Base-by-base conservation (phyloP, 2,329 filamentous ascomycete species). In the Fusarium falciforme region DNA sequence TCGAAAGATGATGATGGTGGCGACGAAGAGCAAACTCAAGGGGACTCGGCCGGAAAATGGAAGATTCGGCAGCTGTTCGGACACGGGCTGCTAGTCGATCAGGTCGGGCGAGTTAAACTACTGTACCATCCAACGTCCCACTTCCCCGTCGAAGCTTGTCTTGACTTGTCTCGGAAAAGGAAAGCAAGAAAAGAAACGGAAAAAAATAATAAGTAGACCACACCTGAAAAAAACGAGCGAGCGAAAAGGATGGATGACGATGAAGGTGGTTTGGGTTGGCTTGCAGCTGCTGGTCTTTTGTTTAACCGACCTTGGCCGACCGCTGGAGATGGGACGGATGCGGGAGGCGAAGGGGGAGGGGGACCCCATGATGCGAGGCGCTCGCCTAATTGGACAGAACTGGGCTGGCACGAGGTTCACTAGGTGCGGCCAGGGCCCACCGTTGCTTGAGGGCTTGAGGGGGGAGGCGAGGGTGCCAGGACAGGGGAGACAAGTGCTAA, bases 331-430 rank as follows among this genome's bases (percentile, higher is more conserved):
- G 73, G 74, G 64, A 76, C 65, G 73, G 72, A 75, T 70, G 74
- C 75, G 76, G 76, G 76, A 78, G 70, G 62, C 71, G 75, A 77
- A 67, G 68, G 72, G 72, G 60, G 64, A 61, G 61, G 63, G 61
- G 64, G 61, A 58, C 54, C 54, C 61, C 63, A 74, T 66, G 64
- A 58, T 69, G 47, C 52, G 61, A 64, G 65, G 61, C 60, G 64
- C 75, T 71, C 57, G 63, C 47, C 68, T 70, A 38, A 61, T 72
- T 68, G 73, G 73, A 66, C 54, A 64, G 59, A 67, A 61, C 76
- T 67, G 68, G 76, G 74, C 66, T 77, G 67, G 75, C 75, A 77
- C 75, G 76, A 76, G 72, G 74, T 71, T 75, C 68, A 42, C 55
- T 65, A 54, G 55, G 67, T 61, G 65, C 31, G 62, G 65, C 27